A percentile compares a stretch with the other conserved stretches of the same genome.
These are phyloP conservation scores for Phytopythium helicoides DNA, from an alignment of 352 stramenopile species.

Conservation along the genomic window DNA sequence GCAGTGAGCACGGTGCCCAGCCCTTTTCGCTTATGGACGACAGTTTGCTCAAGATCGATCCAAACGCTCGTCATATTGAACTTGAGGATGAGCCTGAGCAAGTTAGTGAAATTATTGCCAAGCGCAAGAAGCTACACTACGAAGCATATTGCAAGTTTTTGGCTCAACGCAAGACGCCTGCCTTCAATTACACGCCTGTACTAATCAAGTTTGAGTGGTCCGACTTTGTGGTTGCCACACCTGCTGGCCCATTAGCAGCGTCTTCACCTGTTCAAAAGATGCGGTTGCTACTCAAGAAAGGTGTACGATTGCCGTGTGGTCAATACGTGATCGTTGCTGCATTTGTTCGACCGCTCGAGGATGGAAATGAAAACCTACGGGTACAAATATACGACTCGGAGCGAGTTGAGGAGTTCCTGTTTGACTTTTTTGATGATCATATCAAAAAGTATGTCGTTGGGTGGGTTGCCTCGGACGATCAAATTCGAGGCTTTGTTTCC, in stretches of 20 bases:
- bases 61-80: slow-evolving; percentile 41
- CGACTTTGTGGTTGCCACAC: slow-evolving; percentile 63
- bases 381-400: slow-evolving; percentile 75
- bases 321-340: slow-evolving; percentile 68
- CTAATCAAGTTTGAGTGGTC: slow-evolving; percentile 74
- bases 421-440: slow-evolving; percentile 69
- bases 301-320: slow-evolving; percentile 47
- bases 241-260: slow-evolving; percentile 17
- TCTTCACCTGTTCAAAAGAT: slow-evolving; percentile 47
- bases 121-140: slow-evolving; percentile 61
- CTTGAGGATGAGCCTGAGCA: slow-evolving; percentile 31
- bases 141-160: slow-evolving; percentile 62
- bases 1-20: slow-evolving; percentile 37
- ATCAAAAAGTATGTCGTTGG: slow-evolving; percentile 48
- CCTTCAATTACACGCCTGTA: slow-evolving; percentile 68
- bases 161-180: slow-evolving; percentile 48
- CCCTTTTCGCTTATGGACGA: slow-evolving; percentile 55
- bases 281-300: slow-evolving; percentile 55
- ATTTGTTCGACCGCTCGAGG: slow-evolving; percentile 64
- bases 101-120: slow-evolving; percentile 43
- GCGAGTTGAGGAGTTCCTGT: slow-evolving; percentile 73
- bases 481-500: slow-evolving; percentile 40
- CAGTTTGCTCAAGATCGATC: slow-evolving; percentile 50
- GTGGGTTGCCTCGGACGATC: slow-evolving; percentile 30
- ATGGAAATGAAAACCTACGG: slow-evolving; percentile 68